phyloP scores from a whole-genome alignment of 2,329 filamentous ascomycete genomes.

The Cryoendolithus antarcticus region DNA sequence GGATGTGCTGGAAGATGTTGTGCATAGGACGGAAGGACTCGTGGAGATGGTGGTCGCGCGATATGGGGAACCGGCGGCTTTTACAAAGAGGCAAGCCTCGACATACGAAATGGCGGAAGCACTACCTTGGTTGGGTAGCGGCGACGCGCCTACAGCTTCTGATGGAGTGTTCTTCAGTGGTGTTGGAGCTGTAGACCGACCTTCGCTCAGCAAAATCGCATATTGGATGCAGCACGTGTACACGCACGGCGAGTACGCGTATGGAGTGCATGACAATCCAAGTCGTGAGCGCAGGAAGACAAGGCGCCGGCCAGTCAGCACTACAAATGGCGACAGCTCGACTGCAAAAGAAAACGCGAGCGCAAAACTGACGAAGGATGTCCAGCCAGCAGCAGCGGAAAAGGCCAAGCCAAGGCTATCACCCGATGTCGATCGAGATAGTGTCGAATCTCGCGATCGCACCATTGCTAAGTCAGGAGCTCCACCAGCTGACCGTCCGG shows the following conservation, averaged over 20 bases:
- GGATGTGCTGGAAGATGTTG: slow-evolving; percentile 83
- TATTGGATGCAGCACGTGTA: slow-evolving; percentile 86
- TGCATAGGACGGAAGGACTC: slow-evolving; percentile 66
- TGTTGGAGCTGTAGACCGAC: slow-evolving; percentile 57
- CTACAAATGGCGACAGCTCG: too few species aligned
- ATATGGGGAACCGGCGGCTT: slow-evolving; percentile 51
- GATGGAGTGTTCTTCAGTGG: slow-evolving; percentile 85
- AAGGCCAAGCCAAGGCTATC: too few species aligned
- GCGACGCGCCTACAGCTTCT: slow-evolving; percentile 52
- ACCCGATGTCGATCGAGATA: too few species aligned
- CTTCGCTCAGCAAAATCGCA: slow-evolving; percentile 59
- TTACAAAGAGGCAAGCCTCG: slow-evolving; percentile 16
- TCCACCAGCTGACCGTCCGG: slow-evolving; percentile 14
- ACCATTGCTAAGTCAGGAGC: slow-evolving; percentile 6
- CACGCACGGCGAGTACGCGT: slow-evolving; percentile 69
- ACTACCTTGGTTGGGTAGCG: slow-evolving; percentile 60
- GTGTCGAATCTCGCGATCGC: slow-evolving; percentile 16
- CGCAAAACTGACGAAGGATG: too few species aligned
- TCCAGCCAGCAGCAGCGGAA: too few species aligned
- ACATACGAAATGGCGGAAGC: slow-evolving; percentile 12
- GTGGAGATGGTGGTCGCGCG: slow-evolving; percentile 79
- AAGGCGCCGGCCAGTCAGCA: slow-evolving; percentile 30
- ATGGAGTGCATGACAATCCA: slow-evolving; percentile 72
- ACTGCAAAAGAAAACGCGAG: too few species aligned
- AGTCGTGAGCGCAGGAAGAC: slow-evolving; percentile 47